phyloP scores from a whole-genome alignment of 2,329 filamentous ascomycete genomes.

The Botrytis fragariae region DNA sequence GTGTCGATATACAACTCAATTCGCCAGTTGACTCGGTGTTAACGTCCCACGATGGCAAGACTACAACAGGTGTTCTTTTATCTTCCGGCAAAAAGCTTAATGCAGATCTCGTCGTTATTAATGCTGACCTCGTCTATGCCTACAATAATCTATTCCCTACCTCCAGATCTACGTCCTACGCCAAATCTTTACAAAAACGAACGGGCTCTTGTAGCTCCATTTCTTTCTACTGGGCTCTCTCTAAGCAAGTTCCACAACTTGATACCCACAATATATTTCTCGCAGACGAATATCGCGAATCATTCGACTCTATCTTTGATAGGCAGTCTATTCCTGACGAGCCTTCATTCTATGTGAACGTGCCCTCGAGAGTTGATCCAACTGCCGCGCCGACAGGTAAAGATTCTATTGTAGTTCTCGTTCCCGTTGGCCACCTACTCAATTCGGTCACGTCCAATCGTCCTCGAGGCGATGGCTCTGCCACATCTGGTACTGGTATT shows the following conservation, averaged over 20 bases:
- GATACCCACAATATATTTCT: constrained; percentile 75
- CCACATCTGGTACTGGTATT: constrained; percentile 32
- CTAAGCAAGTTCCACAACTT: constrained; percentile 59
- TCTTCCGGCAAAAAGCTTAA: constrained; percentile 54
- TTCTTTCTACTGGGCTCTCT: constrained; percentile 73
- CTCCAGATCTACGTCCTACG: constrained; percentile 35
- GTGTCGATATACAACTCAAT: constrained; percentile 61
- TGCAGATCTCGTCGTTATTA: constrained; percentile 67
- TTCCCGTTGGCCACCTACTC: constrained; percentile 68
- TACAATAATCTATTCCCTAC: constrained; percentile 63
- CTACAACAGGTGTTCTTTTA: constrained; percentile 58
- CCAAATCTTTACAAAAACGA: constrained; percentile 45
- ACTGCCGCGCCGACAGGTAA: constrained; percentile 63
- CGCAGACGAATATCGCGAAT: constrained; percentile 67
- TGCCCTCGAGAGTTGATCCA: constrained; percentile 66
- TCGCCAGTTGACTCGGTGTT: constrained; percentile 57
- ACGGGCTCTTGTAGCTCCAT: constrained; percentile 68
- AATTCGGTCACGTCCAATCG: constrained; percentile 42
- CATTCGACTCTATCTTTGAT: constrained; percentile 75
- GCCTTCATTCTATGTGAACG: constrained; percentile 75
- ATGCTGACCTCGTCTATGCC: constrained; percentile 72
- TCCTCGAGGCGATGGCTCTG: constrained; percentile 28
- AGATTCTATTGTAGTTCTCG: constrained; percentile 67
- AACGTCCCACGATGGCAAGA: constrained; percentile 50
- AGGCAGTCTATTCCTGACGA: constrained; percentile 63